These are phyloP conservation scores for Chaetomiaceae sp. DNA, from an alignment of 2,329 filamentous ascomycete species.

Conservation along the genomic window DNA sequence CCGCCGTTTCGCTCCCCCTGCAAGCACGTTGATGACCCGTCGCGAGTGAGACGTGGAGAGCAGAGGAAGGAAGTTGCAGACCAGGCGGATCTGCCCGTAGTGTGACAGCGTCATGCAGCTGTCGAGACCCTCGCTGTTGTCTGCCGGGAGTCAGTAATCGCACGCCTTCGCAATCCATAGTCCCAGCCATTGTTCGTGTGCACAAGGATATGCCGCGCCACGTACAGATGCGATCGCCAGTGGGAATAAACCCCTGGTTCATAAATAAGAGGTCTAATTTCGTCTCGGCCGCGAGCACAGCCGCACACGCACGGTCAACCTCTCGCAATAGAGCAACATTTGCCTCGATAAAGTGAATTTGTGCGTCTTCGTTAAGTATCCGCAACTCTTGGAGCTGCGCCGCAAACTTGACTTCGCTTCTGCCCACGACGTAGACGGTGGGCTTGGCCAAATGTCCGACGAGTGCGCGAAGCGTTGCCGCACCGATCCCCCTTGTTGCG, in stretches of 20 bases:
- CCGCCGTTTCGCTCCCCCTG: neutral
- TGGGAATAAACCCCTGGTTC: neutral
- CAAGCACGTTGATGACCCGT: neutral
- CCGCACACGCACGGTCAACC: neutral
- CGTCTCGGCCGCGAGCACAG: neutral
- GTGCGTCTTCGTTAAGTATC: neutral
- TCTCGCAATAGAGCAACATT: neutral
- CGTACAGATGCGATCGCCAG: no score
- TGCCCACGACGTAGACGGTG: neutral
- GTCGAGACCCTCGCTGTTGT: neutral
- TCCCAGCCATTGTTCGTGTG: no score
- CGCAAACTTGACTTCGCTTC: neutral
- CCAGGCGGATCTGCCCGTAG: neutral
- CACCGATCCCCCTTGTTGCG: neutral
- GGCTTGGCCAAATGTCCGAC: neutral
- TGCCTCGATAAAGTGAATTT: neutral
- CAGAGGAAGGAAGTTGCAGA: neutral
- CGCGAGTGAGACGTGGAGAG: neutral
- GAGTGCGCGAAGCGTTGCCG: neutral
- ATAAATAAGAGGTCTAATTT: neutral
- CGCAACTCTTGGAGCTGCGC: neutral
- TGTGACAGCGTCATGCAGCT: neutral
- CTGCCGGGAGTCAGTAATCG: neutral
- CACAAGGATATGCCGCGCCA: no score
- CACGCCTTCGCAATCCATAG: no score